Conservation (phyloP, 495 filamentous ascomycete species). For the Arthonia radiata region DNA sequence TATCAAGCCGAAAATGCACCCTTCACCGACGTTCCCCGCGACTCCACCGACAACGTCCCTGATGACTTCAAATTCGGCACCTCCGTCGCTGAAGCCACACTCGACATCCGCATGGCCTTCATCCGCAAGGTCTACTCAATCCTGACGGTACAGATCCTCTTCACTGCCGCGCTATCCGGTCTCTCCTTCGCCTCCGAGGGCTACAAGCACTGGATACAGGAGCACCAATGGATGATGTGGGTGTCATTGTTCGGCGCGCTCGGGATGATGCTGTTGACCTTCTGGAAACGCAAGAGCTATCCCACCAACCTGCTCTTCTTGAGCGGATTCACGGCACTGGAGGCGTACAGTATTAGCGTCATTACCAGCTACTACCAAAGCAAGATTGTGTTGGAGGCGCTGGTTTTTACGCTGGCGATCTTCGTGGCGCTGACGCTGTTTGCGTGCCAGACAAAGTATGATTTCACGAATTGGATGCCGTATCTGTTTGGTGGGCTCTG, state of each 20-base stretch:
- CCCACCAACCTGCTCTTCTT: slow-evolving; percentile 88
- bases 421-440: slow-evolving; percentile 85
- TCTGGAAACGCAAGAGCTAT: slow-evolving; percentile 96
- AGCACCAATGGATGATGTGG: slow-evolving; percentile 63
- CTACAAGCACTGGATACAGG: slow-evolving; percentile 78
- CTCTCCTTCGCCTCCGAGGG: slow-evolving; percentile 56
- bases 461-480: slow-evolving; percentile 91
- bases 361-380: slow-evolving; percentile 70
- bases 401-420: slow-evolving; percentile 73
- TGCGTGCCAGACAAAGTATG: slow-evolving; percentile 93
- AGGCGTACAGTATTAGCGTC: slow-evolving; percentile 84
- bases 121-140: slow-evolving; percentile 83
- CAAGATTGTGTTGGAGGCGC: slow-evolving; percentile 65
- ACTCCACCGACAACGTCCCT: slow-evolving; percentile 65
- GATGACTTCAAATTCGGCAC: slow-evolving; percentile 99
- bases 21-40: slow-evolving; percentile 29
- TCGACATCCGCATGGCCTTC: slow-evolving; percentile 94
- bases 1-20: slow-evolving; percentile 33
- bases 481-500: slow-evolving; percentile 81
- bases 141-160: slow-evolving; percentile 65
- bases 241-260: slow-evolving; percentile 58
- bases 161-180: slow-evolving; percentile 55
- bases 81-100: slow-evolving; percentile 69
- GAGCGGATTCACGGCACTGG: slow-evolving; percentile 66
- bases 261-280: slow-evolving; percentile 50